phyloP scores from a whole-genome alignment of 2,329 filamentous ascomycete species.

The Leptographium lundbergii region DNA sequence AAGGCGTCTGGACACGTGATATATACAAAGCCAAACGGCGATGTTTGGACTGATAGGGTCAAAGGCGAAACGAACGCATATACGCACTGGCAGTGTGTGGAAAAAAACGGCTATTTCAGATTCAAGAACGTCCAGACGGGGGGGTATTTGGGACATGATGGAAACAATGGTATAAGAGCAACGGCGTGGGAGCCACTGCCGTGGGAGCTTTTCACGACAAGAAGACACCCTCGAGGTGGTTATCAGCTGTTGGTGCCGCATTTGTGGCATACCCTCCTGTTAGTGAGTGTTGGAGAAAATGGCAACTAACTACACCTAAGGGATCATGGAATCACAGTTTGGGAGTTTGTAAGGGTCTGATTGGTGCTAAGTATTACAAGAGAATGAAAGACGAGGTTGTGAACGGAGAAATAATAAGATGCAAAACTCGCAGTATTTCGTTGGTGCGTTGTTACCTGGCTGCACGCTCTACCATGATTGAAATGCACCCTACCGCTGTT shows the following conservation, averaged over 20 bases:
- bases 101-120: neutral
- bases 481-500: too few species aligned
- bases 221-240: neutral
- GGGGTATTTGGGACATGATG: neutral
- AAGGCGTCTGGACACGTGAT: neutral
- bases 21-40: neutral
- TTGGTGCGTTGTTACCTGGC: too few species aligned
- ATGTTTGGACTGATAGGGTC: neutral
- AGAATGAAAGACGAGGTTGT: too few species aligned
- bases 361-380: too few species aligned
- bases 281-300: neutral
- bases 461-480: too few species aligned
- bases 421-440: too few species aligned
- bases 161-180: neutral
- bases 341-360: slow-evolving; percentile 1
- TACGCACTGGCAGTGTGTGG: neutral
- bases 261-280: neutral
- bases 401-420: too few species aligned
- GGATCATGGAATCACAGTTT: neutral
- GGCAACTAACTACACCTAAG: neutral
- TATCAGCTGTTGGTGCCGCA: neutral
- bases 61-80: neutral
- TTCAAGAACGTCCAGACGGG: neutral
- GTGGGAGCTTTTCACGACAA: neutral
- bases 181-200: neutral